A percentile compares a stretch with the other conserved stretches of the same genome.
Evolutionary conservation across 225 moss, liverwort and hornwort genomes (phyloP).

Genomic region (Sphagnum tenellum): DNA sequence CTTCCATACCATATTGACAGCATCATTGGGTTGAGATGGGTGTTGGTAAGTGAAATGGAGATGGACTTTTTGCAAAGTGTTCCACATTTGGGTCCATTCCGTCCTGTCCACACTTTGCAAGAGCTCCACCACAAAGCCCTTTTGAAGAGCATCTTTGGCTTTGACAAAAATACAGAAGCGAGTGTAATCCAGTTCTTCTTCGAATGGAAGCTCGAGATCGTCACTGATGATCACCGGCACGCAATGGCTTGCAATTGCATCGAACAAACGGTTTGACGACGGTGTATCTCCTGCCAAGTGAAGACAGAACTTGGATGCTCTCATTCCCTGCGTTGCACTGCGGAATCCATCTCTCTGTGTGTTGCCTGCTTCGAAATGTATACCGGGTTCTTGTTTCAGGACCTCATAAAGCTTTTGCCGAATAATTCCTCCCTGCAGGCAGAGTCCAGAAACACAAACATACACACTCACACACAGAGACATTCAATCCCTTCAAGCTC

Average conservation of each 20-base stretch:
- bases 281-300: conserved; percentile 50
- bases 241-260: conserved; percentile 41
- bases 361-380: conserved; percentile 30
- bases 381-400: conserved; percentile 29
- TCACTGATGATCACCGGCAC: conserved; percentile 50
- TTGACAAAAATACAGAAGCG: conserved; percentile 38
- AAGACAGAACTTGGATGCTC: conserved; percentile 44
- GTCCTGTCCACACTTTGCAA: background rate
- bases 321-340: conserved; percentile 38
- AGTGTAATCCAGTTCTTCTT: conserved; percentile 38
- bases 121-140: conserved; percentile 19
- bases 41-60: conserved; percentile 12
- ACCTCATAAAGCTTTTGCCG: conserved; percentile 37
- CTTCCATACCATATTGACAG: conserved; percentile 15
- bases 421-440: conserved; percentile 29
- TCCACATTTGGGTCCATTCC: conserved; percentile 5
- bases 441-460: too few relatives aligned
- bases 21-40: conserved; percentile 5
- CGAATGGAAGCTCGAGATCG: conserved; percentile 41
- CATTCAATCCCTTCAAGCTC: too few relatives aligned
- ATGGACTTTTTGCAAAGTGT: conserved; percentile 5
- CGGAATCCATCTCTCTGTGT: conserved; percentile 23
- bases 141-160: conserved; percentile 16
- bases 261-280: conserved; percentile 42
- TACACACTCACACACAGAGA: too few relatives aligned